phyloP scores from a whole-genome alignment of 2,329 filamentous ascomycete genomes.

The Neopestalotiopsis sp. region DNA sequence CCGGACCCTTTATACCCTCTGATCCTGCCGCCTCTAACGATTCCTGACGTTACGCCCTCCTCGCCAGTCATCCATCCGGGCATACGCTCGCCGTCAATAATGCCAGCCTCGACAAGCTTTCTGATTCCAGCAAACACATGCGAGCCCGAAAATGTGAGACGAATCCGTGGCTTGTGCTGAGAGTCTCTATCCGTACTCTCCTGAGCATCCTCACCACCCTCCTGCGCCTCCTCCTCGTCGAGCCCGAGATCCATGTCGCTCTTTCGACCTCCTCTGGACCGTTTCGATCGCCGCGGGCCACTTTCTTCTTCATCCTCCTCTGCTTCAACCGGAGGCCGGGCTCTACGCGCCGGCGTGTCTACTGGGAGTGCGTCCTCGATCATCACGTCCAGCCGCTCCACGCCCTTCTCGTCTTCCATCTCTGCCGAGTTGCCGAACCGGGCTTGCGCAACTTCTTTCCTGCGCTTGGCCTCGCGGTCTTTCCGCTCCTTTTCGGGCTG shows the following conservation, averaged over 20 bases:
- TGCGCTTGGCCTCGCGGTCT: conserved; percentile 57
- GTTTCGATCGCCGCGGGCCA: conserved; percentile 19
- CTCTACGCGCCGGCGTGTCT: conserved; percentile 4
- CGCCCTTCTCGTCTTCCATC: conserved; percentile 62
- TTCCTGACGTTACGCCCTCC: conserved; percentile 76
- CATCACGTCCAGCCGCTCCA: conserved; percentile 66
- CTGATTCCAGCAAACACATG: conserved; percentile 85
- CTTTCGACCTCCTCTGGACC: conserved; percentile 31
- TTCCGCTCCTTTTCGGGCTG: conserved; percentile 36
- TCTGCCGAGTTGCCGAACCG: conserved; percentile 72
- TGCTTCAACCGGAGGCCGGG: conserved; percentile 19
- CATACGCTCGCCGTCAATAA: conserved; percentile 79
- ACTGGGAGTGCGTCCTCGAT: conserved; percentile 63
- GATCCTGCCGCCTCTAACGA: conserved; percentile 71
- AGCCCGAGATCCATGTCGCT: conserved; percentile 30
- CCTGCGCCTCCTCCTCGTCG: conserved; percentile 20
- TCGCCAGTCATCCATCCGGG: conserved; percentile 93
- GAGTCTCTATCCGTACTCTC: conserved; percentile 27
- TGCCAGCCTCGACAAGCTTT: conserved; percentile 76
- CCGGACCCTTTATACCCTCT: conserved; percentile 62
- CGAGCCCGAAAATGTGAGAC: conserved; percentile 73
- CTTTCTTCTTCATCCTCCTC: conserved; percentile 19
- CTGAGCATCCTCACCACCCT: conserved; percentile 30
- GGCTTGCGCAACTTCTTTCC: conserved; percentile 66
- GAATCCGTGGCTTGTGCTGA: conserved; percentile 63